phyloP scores from a whole-genome alignment of 495 filamentous ascomycete species.

The Letharia lupina region DNA sequence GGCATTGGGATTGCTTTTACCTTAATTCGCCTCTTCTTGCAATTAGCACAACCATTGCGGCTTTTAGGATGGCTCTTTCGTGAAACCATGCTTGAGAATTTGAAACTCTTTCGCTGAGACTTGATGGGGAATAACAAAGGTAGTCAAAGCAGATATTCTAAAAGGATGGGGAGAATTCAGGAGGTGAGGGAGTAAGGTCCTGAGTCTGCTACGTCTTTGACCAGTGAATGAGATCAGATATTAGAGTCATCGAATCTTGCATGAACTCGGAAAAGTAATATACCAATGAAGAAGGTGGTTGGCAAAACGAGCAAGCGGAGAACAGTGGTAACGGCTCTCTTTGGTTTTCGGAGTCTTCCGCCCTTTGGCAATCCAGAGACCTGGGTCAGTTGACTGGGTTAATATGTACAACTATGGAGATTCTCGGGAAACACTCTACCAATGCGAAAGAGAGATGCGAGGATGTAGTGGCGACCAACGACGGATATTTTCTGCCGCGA shows the following conservation, averaged over 20 bases:
- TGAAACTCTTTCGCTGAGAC: background rate
- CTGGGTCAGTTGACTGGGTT: background rate
- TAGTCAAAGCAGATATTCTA: background rate
- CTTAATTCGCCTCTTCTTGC: conserved; percentile 27
- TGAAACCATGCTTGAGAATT: conserved; percentile 20
- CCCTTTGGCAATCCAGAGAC: background rate
- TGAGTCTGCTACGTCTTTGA: background rate
- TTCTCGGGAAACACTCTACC: background rate
- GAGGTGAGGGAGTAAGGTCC: background rate
- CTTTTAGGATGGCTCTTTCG: conserved; percentile 27
- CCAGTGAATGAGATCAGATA: background rate
- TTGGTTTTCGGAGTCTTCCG: background rate
- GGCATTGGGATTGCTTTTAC: conserved; percentile 5
- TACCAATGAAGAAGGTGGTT: conserved; percentile 5
- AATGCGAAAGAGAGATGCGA: background rate
- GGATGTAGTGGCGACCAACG: background rate
- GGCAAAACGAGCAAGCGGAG: background rate
- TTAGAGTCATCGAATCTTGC: conserved; percentile 5
- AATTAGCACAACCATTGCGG: conserved; percentile 25
- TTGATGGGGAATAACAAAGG: background rate
- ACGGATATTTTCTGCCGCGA: too few relatives aligned
- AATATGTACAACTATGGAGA: background rate
- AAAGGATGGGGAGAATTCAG: background rate
- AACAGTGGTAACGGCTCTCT: background rate
- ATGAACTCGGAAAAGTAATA: background rate